These are phyloP conservation scores for Oryza nivara DNA, from an alignment of 176 grass and related monocot genomes.

Conservation along the genomic window DNA sequence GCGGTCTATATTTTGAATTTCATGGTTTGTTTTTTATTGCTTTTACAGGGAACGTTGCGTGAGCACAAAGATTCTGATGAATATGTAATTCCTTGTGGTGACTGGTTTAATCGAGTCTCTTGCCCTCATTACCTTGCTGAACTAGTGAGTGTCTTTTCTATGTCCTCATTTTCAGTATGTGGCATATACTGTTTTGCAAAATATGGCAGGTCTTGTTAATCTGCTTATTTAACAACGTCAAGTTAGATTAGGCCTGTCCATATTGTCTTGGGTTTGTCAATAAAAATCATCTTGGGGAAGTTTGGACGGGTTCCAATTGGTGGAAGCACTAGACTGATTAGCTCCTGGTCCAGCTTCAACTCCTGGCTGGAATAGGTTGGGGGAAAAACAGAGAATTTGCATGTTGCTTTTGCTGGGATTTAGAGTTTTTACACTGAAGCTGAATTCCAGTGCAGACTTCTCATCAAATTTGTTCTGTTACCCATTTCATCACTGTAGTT, in stretches of 20 bases:
- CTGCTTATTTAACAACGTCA: neutral
- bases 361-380: neutral
- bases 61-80: slow-evolving; percentile 74
- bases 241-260: slow-evolving; percentile 8
- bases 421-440: neutral
- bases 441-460: slow-evolving; percentile 2
- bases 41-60: slow-evolving; percentile 80
- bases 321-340: neutral
- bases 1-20: slow-evolving; percentile 17
- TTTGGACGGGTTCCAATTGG: neutral
- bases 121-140: slow-evolving; percentile 94
- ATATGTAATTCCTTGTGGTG: slow-evolving; percentile 82
- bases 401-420: slow-evolving; percentile 8
- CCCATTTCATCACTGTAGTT: neutral
- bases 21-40: slow-evolving; percentile 32
- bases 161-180: slow-evolving; percentile 27
- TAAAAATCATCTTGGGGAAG: neutral
- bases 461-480: slow-evolving; percentile 8
- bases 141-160: slow-evolving; percentile 63
- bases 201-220: neutral
- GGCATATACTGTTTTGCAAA: neutral
- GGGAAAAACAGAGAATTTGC: neutral
- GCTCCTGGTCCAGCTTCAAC: neutral
- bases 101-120: slow-evolving; percentile 91
- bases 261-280: neutral